Evolutionary conservation across 2,329 filamentous ascomycete genomes (phyloP).

Genomic region (Talaromyces sp.): DNA sequence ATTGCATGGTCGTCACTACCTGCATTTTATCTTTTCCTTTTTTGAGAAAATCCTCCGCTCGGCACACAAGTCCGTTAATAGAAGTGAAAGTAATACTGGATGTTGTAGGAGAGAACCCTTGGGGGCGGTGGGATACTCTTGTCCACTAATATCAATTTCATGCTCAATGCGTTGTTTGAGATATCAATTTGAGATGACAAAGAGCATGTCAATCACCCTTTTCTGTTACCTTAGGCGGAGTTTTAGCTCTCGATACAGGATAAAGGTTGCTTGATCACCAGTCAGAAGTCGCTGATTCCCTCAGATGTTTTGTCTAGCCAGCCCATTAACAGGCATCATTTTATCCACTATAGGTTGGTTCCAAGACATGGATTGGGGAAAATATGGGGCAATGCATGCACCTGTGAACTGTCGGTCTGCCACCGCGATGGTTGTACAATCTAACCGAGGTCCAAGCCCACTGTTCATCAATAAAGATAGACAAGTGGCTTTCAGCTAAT

Average conservation of each 20-base stretch:
- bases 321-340: neutral
- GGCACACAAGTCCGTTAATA: neutral
- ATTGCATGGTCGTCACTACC: neutral
- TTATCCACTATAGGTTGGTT: neutral
- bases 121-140: too few species aligned
- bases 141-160: too few species aligned
- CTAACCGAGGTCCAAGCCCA: neutral
- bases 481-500: neutral
- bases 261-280: neutral
- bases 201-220: neutral
- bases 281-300: neutral
- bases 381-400: slow-evolving; percentile 1
- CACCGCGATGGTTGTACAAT: neutral
- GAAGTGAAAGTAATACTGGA: neutral
- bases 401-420: neutral
- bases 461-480: neutral
- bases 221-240: neutral
- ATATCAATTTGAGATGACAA: neutral
- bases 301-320: neutral
- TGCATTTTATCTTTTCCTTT: neutral
- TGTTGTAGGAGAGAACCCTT: too few species aligned
- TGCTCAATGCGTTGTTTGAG: neutral
- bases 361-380: neutral
- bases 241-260: neutral
- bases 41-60: neutral